Base-by-base conservation (phyloP, 2,329 filamentous ascomycete species). In the Trichophyton benhamiae region DNA sequence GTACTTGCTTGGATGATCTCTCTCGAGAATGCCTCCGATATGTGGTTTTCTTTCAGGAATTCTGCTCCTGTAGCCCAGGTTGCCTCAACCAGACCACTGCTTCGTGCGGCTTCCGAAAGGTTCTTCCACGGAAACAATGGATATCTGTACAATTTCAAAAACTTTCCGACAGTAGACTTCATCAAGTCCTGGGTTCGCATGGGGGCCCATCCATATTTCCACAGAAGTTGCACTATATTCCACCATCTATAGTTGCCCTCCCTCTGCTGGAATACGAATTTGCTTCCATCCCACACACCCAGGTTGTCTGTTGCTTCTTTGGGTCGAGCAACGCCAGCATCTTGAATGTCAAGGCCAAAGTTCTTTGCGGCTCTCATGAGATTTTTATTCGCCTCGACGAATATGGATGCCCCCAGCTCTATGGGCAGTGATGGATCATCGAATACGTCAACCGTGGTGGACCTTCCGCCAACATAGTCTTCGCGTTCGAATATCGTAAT, bases 1-100 rank as follows among this genome's bases (percentile, higher is more conserved):
- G 94, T 96, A 62, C 86, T 88, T 1, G 92, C 89, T 74, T 97
- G 92, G 27, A 97, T 84, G 57, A 99, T 83, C 58, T 99, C 89
- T 13, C 83, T 82, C 0, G 86, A 79, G 71, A 95, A 97, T 0
- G 77, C 71, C 0, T 79, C 76, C 25, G 82, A 79, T 61, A 96
- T 84, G 68, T 82, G 82, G 67, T 90, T 88, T 44, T 82, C 76
- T 27, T 78, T 78, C 11, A 97, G 77, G 65, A 86, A 88, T 68
- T 91, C 83, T 63, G 85, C 79, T 3, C 91, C 94, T 0, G 91
- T 90, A 7, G 85, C 73, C 0, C 83, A 81, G 0, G 89, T 92
- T 0, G 84, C 78, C 59, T 81, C 78, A 3, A 83, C 72, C 49
- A 97, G 76, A 0, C 82, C 89, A 2, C 91, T 78, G 61, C 87